Conservation (phyloP, 805 yeast species). For the Pichia paraexigua region DNA sequence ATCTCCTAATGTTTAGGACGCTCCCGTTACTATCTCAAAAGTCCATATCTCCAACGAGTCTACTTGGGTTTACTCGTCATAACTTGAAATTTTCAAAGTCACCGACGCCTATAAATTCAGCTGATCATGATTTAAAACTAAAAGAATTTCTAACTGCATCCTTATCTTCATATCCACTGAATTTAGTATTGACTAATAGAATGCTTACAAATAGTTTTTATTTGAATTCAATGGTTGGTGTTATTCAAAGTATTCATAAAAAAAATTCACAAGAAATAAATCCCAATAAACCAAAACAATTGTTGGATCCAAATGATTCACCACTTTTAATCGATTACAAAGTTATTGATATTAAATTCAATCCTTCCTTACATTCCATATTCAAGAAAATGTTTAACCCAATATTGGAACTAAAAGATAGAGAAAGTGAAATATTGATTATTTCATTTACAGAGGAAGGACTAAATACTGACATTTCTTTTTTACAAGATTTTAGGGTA, state of each 20-base stretch:
- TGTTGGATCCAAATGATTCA: slow-evolving; percentile 3
- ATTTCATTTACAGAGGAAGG: slow-evolving; percentile 7
- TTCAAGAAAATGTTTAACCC: background rate
- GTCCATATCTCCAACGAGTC: background rate
- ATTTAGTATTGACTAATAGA: background rate
- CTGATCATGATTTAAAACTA: background rate
- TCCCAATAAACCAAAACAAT: background rate
- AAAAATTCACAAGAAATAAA: background rate
- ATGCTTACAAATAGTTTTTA: background rate
- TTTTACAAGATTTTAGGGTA: slow-evolving; percentile 1
- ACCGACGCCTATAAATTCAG: background rate
- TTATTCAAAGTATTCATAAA: background rate
- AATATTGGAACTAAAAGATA: background rate
- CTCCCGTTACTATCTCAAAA: background rate
- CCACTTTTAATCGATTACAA: slow-evolving; percentile 4
- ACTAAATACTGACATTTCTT: background rate
- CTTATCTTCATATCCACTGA: background rate
- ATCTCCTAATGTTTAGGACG: background rate
- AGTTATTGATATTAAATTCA: slow-evolving; percentile 1
- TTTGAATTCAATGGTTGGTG: background rate
- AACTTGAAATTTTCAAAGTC: background rate
- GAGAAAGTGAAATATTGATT: background rate
- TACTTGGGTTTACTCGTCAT: background rate
- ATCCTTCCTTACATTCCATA: background rate
- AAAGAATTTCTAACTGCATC: background rate